phyloP scores from a whole-genome alignment of 225 moss, liverwort and hornwort genomes.

The Takakia lepidozioides region DNA sequence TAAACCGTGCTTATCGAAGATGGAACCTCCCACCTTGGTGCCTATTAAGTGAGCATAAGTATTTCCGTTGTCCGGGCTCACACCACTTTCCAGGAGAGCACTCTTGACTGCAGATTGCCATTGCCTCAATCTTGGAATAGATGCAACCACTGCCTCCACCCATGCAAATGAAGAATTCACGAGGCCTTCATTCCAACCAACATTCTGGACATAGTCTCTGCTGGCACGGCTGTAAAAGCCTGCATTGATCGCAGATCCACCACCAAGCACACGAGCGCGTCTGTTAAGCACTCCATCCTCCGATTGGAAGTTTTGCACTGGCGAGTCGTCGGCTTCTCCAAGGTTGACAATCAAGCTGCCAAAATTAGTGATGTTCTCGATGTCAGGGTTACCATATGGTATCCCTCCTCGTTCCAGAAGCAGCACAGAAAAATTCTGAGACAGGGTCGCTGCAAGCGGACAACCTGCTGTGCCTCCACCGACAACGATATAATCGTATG shows the following conservation, averaged over 20 bases:
- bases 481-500: no score
- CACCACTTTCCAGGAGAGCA: constrained; percentile 53
- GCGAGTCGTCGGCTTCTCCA: constrained; percentile 17
- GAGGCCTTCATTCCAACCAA: constrained; percentile 27
- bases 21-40: constrained; percentile 55
- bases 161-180: constrained; percentile 57
- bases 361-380: constrained; percentile 29
- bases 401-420: no score
- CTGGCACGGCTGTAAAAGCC: constrained; percentile 66
- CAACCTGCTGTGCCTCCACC: no score
- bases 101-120: constrained; percentile 62
- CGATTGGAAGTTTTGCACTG: constrained; percentile 54
- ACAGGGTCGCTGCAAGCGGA: no score
- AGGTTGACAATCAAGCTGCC: constrained; percentile 22
- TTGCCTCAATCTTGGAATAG: constrained; percentile 43
- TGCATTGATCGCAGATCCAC: constrained; percentile 60
- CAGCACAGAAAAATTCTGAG: no score
- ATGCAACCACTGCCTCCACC: constrained; percentile 51
- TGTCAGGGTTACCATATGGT: constrained; percentile 31
- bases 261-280: constrained; percentile 62
- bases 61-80: constrained; percentile 54
- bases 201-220: constrained; percentile 24
- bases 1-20: constrained; percentile 47
- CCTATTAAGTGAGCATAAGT: constrained; percentile 59
- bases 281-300: constrained; percentile 53